Evolutionary conservation across 495 filamentous ascomycete species (phyloP), one percentile per base, ranked within the genome.

Genomic region (Aspergillus avenaceus): DNA sequence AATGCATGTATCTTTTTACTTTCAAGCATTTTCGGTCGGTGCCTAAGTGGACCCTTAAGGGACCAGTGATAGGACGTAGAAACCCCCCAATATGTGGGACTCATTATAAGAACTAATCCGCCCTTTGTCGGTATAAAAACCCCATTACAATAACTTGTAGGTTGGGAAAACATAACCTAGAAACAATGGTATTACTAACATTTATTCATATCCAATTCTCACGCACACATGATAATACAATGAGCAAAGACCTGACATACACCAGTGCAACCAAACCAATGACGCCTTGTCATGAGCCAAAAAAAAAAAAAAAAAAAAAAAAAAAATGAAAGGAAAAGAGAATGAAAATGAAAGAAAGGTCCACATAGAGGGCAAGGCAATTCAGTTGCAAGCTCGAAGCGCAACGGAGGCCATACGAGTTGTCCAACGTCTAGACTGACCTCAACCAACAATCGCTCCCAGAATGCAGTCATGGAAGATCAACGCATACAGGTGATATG

Each of bases 341-440:
- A 37, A 18, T 9, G 6, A n/a, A n/a, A n/a, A n/a, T n/a, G n/a
- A n/a, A n/a, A n/a, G n/a, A n/a, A n/a, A n/a, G n/a, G n/a, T n/a
- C n/a, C n/a, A n/a, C n/a, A n/a, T n/a, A n/a, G n/a, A n/a, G n/a
- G n/a, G n/a, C n/a, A n/a, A n/a, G n/a, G n/a, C n/a, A n/a, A 9
- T 31, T 47, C 49, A 37, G 43, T 46, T 19, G 18, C 47, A 25
- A 49, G 47, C 24, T 49, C 47, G 27, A 49, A 49, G 36, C 16
- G 36, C 6, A 37, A 31, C 47, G 37, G 25, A 49, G 23, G 28
- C 24, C 16, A 7, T 16, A 8, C 21, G 21, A 24, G 45, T 48
- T 25, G 26, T 26, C 41, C 47, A 22, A 49, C 36, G 36, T 25
- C 24, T 23, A 46, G 25, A 18, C 47, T 25, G 38, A 49, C n/a